Evolutionary conservation across 2,329 filamentous ascomycete species (phyloP), one percentile per base, ranked within the genome.

Genomic region (Cercospora nicotianae): DNA sequence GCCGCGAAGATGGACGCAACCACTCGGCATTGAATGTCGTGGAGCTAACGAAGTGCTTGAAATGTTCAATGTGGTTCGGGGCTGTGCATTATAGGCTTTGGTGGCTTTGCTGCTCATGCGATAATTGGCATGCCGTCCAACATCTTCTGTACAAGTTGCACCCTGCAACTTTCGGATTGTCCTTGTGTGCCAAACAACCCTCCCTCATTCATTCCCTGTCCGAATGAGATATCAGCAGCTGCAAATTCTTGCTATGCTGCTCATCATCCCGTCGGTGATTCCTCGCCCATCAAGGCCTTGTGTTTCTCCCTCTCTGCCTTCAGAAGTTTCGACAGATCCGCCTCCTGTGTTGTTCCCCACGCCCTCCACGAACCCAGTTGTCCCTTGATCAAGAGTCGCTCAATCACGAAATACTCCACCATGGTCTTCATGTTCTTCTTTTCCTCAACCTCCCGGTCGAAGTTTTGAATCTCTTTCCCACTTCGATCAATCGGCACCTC

Each of bases 351-450:
- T 65, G 80, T 80, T 3, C 84, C 84, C 84, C 84, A 86, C 61
- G 85, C 74, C 69, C 79, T 81, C 84, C 84, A 86, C 16, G 78
- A 75, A 12, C 77, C 77, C 48, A 81, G 76, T 8, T 81, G 80
- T 31, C 67, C 59, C 51, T 77, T 77, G 73, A 80, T 77, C 39
- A 80, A 74, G 36, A 81, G 70, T 74, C 81, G 80, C 76, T 86
- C 84, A 26, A 86, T 72, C 13, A 86, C 84, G 31, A 86, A 72
- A 69, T 86, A 85, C 73, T 86, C 84, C 2, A 77, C 79, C 69
- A 80, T 80, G 69, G 81, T 79, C 75, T 71, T 72, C 31, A 39
- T 55, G 53, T 81, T 81, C 62, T 78, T 69, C 59, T 64, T 73
- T 74, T 80, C 81, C 16, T 73, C 71, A n/a, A 75, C 69, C 26